A percentile compares a stretch with the other conserved stretches of the same genome.
Conservation (phyloP, 1,139 yeast genomes). For the Torulaspora pretoriensis region DNA sequence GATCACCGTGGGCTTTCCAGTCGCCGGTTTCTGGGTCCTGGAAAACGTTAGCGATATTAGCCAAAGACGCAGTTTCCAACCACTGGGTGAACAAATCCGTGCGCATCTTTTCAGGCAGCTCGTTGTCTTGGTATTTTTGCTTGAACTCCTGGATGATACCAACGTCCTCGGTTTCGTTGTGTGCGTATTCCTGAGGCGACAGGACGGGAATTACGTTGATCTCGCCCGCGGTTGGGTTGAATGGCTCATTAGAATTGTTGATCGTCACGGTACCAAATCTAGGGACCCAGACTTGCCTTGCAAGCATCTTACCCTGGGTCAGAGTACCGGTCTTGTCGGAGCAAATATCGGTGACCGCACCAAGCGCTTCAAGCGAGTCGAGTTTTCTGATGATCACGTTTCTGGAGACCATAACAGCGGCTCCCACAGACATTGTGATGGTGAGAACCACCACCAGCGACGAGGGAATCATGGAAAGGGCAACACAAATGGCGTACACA, state of each 20-base stretch:
- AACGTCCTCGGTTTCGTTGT: slow-evolving; percentile 48
- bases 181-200: slow-evolving; percentile 49
- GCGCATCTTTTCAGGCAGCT: slow-evolving; percentile 37
- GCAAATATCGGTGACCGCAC: slow-evolving; percentile 92
- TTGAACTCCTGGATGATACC: slow-evolving; percentile 45
- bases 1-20: slow-evolving; percentile 76
- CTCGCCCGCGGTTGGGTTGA: slow-evolving; percentile 66
- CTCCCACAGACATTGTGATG: slow-evolving; percentile 93
- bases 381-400: slow-evolving; percentile 89
- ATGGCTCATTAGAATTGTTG: slow-evolving; percentile 59
- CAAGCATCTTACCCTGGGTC: slow-evolving; percentile 93
- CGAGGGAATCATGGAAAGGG: slow-evolving; percentile 98
- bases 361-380: slow-evolving; percentile 93
- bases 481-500: slow-evolving; percentile 89
- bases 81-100: slow-evolving; percentile 49
- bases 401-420: slow-evolving; percentile 88
- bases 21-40: slow-evolving; percentile 49
- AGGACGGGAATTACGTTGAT: slow-evolving; percentile 40
- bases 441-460: slow-evolving; percentile 96
- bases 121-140: slow-evolving; percentile 41
- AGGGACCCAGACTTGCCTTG: slow-evolving; percentile 85
- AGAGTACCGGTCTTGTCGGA: slow-evolving; percentile 95
- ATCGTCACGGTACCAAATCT: slow-evolving; percentile 62
- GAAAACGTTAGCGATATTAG: slow-evolving; percentile 77
- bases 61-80: slow-evolving; percentile 70